phyloP scores from a whole-genome alignment of 2,329 filamentous ascomycete genomes.

The Neopestalotiopsis sp. region DNA sequence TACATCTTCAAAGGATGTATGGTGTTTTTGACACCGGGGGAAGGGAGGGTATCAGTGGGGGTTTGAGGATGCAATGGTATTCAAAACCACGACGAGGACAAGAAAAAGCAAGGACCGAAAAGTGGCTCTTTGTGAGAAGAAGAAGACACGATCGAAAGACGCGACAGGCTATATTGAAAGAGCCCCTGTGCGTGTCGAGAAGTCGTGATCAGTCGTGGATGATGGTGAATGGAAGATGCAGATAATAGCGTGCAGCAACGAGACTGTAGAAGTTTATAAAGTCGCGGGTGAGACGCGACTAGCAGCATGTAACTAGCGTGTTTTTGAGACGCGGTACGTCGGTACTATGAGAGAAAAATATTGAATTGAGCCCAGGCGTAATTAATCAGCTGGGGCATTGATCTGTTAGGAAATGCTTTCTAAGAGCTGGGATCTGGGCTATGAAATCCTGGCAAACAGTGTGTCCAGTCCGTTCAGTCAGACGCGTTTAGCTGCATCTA shows the following conservation, averaged over 20 bases:
- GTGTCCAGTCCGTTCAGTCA: not conserved
- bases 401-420: not conserved
- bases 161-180: conserved; percentile 15
- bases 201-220: conserved; percentile 24
- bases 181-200: conserved; percentile 15
- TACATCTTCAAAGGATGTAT: conserved; percentile 55
- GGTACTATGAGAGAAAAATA: not conserved
- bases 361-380: not conserved
- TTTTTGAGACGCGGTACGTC: conserved; percentile 6
- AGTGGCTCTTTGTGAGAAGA: not conserved
- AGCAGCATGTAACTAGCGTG: not conserved
- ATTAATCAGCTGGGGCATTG: conserved; percentile 19
- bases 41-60: conserved; percentile 23
- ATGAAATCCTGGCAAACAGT: not conserved
- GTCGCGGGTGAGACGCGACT: conserved; percentile 15
- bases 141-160: not conserved
- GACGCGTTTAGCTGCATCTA: not conserved
- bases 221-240: conserved; percentile 28
- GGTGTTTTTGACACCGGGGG: conserved; percentile 25
- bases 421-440: not conserved
- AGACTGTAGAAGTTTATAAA: conserved; percentile 17
- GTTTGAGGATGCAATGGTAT: conserved; percentile 9
- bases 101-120: not conserved
- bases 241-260: conserved; percentile 19
- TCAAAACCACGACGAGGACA: not conserved